phyloP scores from a whole-genome alignment of 1,139 yeast species.

The Yamadazyma trypodendri region DNA sequence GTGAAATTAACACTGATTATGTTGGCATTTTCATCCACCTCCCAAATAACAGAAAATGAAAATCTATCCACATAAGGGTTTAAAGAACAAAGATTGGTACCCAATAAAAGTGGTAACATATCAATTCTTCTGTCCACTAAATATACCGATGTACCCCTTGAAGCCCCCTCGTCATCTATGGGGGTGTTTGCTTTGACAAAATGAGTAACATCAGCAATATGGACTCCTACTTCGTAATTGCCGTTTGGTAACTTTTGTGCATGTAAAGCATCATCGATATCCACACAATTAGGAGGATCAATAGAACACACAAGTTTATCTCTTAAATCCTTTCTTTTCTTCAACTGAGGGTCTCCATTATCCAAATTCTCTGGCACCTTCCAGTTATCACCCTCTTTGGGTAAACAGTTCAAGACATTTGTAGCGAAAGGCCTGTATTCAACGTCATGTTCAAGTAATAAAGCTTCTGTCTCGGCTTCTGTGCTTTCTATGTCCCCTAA shows the following conservation, averaged over 20 bases:
- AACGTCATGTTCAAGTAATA: constrained; percentile 90
- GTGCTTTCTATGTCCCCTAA: constrained; percentile 90
- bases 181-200: constrained; percentile 93
- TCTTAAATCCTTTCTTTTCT: constrained; percentile 77
- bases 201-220: constrained; percentile 98
- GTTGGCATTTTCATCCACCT: constrained; percentile 80
- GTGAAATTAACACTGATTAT: constrained; percentile 79
- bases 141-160: constrained; percentile 96
- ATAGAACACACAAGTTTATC: constrained; percentile 90
- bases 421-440: constrained; percentile 95
- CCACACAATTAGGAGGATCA: constrained; percentile 98
- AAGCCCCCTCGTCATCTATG: constrained; percentile 92
- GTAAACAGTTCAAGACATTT: constrained; percentile 88
- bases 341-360: constrained; percentile 59
- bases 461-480: constrained; percentile 95
- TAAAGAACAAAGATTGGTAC: constrained; percentile 93
- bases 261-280: constrained; percentile 97
- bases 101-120: constrained; percentile 94
- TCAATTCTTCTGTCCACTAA: constrained; percentile 98
- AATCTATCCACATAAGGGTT: constrained; percentile 94
- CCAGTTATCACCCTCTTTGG: constrained; percentile 93
- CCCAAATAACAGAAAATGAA: constrained; percentile 97
- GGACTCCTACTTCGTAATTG: constrained; percentile 95
- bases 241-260: constrained; percentile 86
- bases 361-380: constrained; percentile 67